Conservation (phyloP, 2,329 filamentous ascomycete species). For the Curvularia lunata region DNA sequence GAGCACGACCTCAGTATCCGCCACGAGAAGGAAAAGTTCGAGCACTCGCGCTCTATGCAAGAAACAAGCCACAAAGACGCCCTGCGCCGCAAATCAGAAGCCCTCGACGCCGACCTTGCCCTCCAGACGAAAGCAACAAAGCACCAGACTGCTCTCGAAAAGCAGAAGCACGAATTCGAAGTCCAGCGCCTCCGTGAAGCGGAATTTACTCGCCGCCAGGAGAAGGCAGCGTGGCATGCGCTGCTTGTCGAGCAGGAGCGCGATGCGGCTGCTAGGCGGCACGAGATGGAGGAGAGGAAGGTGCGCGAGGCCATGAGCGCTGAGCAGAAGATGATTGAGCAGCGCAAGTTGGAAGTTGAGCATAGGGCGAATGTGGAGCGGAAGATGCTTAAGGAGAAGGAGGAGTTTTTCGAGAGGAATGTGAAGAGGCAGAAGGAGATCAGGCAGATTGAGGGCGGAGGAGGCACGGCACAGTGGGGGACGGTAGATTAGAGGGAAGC, state of each 20-base stretch:
- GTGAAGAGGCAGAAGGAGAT: slow-evolving; percentile 40
- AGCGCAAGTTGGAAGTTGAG: slow-evolving; percentile 37
- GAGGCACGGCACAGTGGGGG: slow-evolving; percentile 30
- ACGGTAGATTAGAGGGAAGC: slow-evolving; percentile 31
- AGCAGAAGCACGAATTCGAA: slow-evolving; percentile 42
- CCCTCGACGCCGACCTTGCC: slow-evolving; percentile 34
- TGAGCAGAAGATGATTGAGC: slow-evolving; percentile 32
- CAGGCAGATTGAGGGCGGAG: slow-evolving; percentile 36
- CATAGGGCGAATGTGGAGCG: slow-evolving; percentile 36
- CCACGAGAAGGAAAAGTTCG: slow-evolving; percentile 36
- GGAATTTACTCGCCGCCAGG: slow-evolving; percentile 40
- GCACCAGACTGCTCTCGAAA: slow-evolving; percentile 33
- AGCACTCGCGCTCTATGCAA: slow-evolving; percentile 38
- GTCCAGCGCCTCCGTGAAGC: slow-evolving; percentile 39
- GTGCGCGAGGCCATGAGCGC: slow-evolving; percentile 19
- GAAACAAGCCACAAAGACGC: slow-evolving; percentile 38
- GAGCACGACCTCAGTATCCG: slow-evolving; percentile 39
- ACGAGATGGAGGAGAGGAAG: slow-evolving; percentile 34
- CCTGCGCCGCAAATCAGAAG: slow-evolving; percentile 37
- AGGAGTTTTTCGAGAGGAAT: slow-evolving; percentile 44
- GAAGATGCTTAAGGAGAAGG: slow-evolving; percentile 41
- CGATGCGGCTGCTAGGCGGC: slow-evolving; percentile 29
- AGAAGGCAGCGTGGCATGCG: slow-evolving; percentile 41
- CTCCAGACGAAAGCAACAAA: slow-evolving; percentile 26
- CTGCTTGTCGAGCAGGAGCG: slow-evolving; percentile 40